A percentile compares a stretch with the other conserved stretches of the same genome.
phyloP scores from a whole-genome alignment of 352 stramenopile species.

The Hyaloperonospora arabidopsidis region DNA sequence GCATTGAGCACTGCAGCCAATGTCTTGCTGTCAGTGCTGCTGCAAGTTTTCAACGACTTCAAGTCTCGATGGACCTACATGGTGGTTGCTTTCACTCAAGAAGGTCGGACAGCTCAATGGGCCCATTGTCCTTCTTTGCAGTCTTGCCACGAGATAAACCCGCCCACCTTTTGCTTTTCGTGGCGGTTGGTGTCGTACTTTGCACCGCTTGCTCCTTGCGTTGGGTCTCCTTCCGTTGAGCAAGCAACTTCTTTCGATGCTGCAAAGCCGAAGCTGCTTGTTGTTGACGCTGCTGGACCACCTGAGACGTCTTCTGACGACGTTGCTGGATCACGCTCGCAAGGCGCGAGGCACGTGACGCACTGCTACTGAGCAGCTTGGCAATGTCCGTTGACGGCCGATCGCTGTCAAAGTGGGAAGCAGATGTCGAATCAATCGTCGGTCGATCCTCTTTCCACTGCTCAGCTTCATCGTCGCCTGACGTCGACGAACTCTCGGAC shows the following conservation, averaged over 20 bases:
- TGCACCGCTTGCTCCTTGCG: slow-evolving; percentile 10
- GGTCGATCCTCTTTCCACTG: slow-evolving; percentile 30
- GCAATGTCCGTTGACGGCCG: slow-evolving; percentile 40
- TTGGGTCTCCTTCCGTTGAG: slow-evolving; percentile 11
- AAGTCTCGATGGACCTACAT: no score
- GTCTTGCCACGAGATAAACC: slow-evolving; percentile 19
- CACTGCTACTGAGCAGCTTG: slow-evolving; percentile 25
- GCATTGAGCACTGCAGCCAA: no score
- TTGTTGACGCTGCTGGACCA: slow-evolving; percentile 29
- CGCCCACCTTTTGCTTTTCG: slow-evolving; percentile 33
- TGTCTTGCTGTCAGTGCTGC: no score
- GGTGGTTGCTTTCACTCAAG: no score
- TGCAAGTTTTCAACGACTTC: no score
- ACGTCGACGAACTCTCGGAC: slow-evolving; percentile 27
- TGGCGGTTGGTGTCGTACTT: slow-evolving; percentile 15
- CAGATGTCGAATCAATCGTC: slow-evolving; percentile 19
- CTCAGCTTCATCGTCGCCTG: slow-evolving; percentile 26
- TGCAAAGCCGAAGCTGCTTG: slow-evolving; percentile 19
- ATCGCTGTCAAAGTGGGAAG: slow-evolving; percentile 36
- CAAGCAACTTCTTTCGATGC: slow-evolving; percentile 8
- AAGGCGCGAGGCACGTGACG: slow-evolving; percentile 25
- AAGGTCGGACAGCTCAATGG: neutral
- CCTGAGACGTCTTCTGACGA: slow-evolving; percentile 26
- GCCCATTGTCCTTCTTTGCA: slow-evolving; percentile 1
- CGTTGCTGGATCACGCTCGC: slow-evolving; percentile 28